Base-by-base conservation (phyloP, 306 rosid species). In the Fragaria vesca region DNA sequence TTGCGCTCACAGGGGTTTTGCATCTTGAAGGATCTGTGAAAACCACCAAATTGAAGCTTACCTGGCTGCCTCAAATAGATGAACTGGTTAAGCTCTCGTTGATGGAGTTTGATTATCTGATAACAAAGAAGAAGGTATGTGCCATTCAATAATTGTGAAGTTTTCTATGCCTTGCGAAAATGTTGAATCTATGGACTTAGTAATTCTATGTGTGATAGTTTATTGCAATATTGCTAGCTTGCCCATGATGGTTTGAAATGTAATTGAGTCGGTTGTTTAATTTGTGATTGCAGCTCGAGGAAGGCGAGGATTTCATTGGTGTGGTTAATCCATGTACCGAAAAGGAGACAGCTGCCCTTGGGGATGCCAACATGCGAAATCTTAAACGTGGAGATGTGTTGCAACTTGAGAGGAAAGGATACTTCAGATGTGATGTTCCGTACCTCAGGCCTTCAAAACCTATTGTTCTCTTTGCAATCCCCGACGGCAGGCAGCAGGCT, bases 331-430 rank as follows among this genome's bases (percentile, higher is more conserved):
- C 96, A 2, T 88, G 88, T 74, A 95, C 99, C 0, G 91, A 88
- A 75, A 91, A 66, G 87, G 97, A 93, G 81, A 89, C 82, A 1
- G 18, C 86, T n/a, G 97, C 97, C 17, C 81, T 91, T 61, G 97
- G 96, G 72, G 97, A 95, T 66, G 80, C 97, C 52, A 91, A 95
- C 85, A 84, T 95, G 89, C 85, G 97, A 71, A 92, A 85, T 79
- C 79, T 95, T 45, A 79, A 91, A 86, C 84, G 82, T 26, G 97
- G 97, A 32, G 97, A 95, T 8, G 1, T 89, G 62, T 79, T 95
- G 91, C 99, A 93, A 87, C 90, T 93, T 73, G 99, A 95, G 89
- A 85, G 99, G 81, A 92, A 92, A 77, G 97, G 97, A n/a, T 95
- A 93, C 72, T 93, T 89, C 87, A 87, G 88, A 84, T 91, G 99